phyloP scores from a whole-genome alignment of 2,329 filamentous ascomycete species.

The Xylaria sp. region DNA sequence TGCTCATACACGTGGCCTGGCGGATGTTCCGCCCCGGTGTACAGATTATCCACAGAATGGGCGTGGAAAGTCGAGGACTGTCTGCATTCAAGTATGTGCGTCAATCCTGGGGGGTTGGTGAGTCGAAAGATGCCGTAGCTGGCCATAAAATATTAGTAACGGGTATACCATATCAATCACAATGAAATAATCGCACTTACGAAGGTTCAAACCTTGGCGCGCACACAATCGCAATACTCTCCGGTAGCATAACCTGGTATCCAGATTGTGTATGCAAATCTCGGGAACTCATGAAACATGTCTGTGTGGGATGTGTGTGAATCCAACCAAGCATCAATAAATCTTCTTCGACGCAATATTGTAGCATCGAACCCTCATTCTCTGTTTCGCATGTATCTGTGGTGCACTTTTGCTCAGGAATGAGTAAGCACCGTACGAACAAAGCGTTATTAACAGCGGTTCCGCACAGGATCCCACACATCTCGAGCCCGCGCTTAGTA shows the following conservation, averaged over 20 bases:
- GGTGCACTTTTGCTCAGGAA: constrained; percentile 90
- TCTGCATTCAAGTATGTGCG: constrained; percentile 83
- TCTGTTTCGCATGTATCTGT: constrained; percentile 95
- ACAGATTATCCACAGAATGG: constrained; percentile 73
- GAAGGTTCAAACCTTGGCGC: constrained; percentile 82
- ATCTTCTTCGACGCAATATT: constrained; percentile 87
- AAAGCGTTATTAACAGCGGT: constrained; percentile 92
- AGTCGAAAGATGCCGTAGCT: constrained; percentile 93
- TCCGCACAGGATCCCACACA: constrained; percentile 93
- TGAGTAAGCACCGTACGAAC: constrained; percentile 88
- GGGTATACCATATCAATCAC: constrained; percentile 7
- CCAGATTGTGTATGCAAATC: constrained; percentile 94
- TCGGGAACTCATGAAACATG: constrained; percentile 96
- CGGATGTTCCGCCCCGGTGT: constrained; percentile 77
- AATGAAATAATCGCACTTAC: constrained; percentile 60
- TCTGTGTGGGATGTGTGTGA: constrained; percentile 95
- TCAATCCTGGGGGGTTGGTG: constrained; percentile 90
- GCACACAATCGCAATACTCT: constrained; percentile 97
- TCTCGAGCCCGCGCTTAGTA: constrained; percentile 85
- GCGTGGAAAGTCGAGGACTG: constrained; percentile 88
- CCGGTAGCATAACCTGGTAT: constrained; percentile 95
- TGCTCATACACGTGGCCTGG: constrained; percentile 76
- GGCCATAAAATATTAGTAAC: constrained; percentile 27
- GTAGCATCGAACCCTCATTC: constrained; percentile 85
- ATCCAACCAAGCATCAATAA: constrained; percentile 95